Conservation (phyloP, 768 basidiomycete genomes). For the Suillus cothurnatus region DNA sequence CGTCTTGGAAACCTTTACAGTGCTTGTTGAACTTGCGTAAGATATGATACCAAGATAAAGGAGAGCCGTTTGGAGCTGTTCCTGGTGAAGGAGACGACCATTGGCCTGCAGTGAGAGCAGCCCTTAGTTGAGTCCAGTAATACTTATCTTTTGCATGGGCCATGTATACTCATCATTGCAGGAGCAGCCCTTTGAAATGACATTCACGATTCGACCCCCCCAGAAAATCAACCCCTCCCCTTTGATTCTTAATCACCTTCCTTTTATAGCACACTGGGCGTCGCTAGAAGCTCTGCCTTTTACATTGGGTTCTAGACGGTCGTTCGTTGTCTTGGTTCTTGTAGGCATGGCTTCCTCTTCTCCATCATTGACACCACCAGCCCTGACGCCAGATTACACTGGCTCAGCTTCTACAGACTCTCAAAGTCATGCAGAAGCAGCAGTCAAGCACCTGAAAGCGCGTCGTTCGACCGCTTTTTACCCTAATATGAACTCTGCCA, state of each 20-base stretch:
- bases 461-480: slow-evolving; percentile 79
- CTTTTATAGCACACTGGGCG: not conserved
- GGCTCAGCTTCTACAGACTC: slow-evolving; percentile 42
- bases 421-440: slow-evolving; percentile 28
- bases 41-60: slow-evolving; percentile 75
- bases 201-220: slow-evolving; percentile 10
- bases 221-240: slow-evolving; percentile 1
- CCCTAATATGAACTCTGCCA: slow-evolving; percentile 67
- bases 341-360: slow-evolving; percentile 29
- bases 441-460: slow-evolving; percentile 42
- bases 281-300: slow-evolving; percentile 16
- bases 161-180: slow-evolving; percentile 28
- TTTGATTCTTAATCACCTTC: not conserved
- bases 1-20: slow-evolving; percentile 58
- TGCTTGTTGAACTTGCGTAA: slow-evolving; percentile 89
- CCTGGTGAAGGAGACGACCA: slow-evolving; percentile 70
- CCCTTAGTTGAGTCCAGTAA: slow-evolving; percentile 77
- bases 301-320: not conserved
- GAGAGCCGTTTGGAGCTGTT: slow-evolving; percentile 52
- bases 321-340: slow-evolving; percentile 2
- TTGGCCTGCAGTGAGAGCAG: slow-evolving; percentile 69
- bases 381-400: slow-evolving; percentile 65
- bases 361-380: slow-evolving; percentile 50
- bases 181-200: slow-evolving; percentile 18
- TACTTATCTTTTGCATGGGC: slow-evolving; percentile 64